Conservation (phyloP, 768 basidiomycete genomes). For the Pulveroboletus sp. region DNA sequence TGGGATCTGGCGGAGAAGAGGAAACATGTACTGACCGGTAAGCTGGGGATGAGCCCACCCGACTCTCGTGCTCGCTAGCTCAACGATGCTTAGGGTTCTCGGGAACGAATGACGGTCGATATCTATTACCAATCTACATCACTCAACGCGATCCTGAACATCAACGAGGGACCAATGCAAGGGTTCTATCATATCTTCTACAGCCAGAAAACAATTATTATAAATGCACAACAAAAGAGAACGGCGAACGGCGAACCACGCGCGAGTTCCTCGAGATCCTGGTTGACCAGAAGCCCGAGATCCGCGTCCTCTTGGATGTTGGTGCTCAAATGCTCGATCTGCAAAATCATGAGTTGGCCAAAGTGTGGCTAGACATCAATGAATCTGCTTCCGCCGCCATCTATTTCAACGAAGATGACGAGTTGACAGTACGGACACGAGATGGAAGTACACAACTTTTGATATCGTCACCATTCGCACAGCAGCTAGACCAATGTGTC, state of each 20-base stretch:
- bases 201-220: constrained; percentile 22
- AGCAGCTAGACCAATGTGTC: constrained; percentile 33
- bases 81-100: constrained; percentile 29
- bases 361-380: constrained; percentile 36
- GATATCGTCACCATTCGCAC: constrained; percentile 30
- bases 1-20: constrained; percentile 35
- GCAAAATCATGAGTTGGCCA: constrained; percentile 37
- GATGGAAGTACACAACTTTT: constrained; percentile 29
- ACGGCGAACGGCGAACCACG: constrained; percentile 15
- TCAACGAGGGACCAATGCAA: constrained; percentile 44
- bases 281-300: constrained; percentile 32
- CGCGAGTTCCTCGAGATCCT: constrained; percentile 27
- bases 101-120: constrained; percentile 37
- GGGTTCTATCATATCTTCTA: constrained; percentile 29
- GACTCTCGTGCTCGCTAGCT: not conserved
- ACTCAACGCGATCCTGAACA: constrained; percentile 24
- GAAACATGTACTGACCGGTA: constrained; percentile 13
- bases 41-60: not conserved
- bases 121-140: constrained; percentile 35
- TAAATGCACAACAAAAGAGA: constrained; percentile 7
- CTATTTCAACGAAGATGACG: constrained; percentile 32
- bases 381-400: constrained; percentile 24
- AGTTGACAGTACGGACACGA: constrained; percentile 28
- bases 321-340: constrained; percentile 56
- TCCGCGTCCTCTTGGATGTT: constrained; percentile 49